Conservation (phyloP, 768 basidiomycete species). For the Neoboletus magnificus region DNA sequence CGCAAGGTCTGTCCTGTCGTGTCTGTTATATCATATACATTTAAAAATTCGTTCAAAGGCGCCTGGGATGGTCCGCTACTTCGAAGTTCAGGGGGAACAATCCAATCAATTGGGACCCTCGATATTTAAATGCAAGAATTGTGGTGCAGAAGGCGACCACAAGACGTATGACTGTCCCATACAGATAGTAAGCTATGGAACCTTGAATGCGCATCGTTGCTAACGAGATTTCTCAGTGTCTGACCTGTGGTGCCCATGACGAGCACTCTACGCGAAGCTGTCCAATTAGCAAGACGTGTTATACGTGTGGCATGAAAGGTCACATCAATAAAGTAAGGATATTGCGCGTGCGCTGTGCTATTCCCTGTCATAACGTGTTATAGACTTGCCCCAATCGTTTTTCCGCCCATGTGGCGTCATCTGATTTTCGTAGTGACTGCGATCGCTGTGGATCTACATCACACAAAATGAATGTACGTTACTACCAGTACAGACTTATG, state of each 20-base stretch:
- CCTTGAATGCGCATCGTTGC: not conserved
- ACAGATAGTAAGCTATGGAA: constrained; percentile 53
- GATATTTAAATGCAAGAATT: constrained; percentile 68
- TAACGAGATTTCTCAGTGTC: constrained; percentile 47
- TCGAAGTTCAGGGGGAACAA: constrained; percentile 46
- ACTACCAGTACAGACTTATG: not conserved
- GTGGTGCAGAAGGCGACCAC: constrained; percentile 72
- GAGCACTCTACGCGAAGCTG: constrained; percentile 77
- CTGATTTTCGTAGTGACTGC: constrained; percentile 47
- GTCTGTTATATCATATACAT: not conserved
- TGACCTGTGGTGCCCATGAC: constrained; percentile 77
- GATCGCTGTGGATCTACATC: constrained; percentile 63
- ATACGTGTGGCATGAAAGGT: constrained; percentile 79
- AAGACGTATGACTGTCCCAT: constrained; percentile 66
- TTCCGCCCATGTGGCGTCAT: constrained; percentile 15
- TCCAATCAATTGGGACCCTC: constrained; percentile 38
- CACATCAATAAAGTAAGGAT: constrained; percentile 60
- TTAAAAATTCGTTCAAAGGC: constrained; percentile 36
- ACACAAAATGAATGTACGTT: constrained; percentile 62
- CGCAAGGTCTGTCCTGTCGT: constrained; percentile 43
- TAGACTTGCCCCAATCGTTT: constrained; percentile 73
- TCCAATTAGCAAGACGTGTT: constrained; percentile 79
- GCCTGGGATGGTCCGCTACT: constrained; percentile 57
- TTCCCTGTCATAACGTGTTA: not conserved
- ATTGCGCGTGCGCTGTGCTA: not conserved